phyloP scores from a whole-genome alignment of 306 rosid genomes.

The Amphicarpaea edgeworthii region DNA sequence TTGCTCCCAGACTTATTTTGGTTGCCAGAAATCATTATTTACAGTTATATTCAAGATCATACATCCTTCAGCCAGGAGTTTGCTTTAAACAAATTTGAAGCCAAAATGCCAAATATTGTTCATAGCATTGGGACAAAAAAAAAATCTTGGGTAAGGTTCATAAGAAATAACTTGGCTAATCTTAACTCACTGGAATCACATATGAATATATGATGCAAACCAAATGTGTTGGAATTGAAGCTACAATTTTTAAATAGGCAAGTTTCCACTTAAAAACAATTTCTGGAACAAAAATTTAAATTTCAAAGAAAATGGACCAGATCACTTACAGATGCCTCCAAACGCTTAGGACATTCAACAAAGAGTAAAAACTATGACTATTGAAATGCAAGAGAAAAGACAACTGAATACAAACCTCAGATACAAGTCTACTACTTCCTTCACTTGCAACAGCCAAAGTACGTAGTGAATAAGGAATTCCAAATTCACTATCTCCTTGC shows the following conservation, averaged over 20 bases:
- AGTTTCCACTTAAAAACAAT: conserved; percentile 13
- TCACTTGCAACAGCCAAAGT: conserved; percentile 64
- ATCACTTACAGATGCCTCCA: conserved; percentile 16
- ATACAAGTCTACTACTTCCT: conserved; percentile 76
- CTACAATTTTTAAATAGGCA: not conserved
- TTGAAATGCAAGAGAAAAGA: conserved; percentile 31
- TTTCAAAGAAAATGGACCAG: not conserved
- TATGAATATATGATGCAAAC: conserved; percentile 1
- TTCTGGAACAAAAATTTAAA: not conserved
- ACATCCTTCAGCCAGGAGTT: conserved; percentile 9
- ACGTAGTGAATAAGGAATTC: conserved; percentile 76
- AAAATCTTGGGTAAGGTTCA: conserved; percentile 12
- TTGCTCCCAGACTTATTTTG: conserved; percentile 23
- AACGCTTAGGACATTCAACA: not conserved
- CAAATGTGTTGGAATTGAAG: conserved; percentile 8
- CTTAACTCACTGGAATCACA: not conserved
- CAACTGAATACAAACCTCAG: conserved; percentile 70
- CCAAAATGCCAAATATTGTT: conserved; percentile 9
- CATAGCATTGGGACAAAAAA: not conserved
- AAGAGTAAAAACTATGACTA: conserved; percentile 17
- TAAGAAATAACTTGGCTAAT: conserved; percentile 1
- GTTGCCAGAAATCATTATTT: conserved; percentile 30
- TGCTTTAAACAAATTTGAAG: conserved; percentile 12
- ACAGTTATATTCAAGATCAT: conserved; percentile 16
- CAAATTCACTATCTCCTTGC: conserved; percentile 67